Percentiles rank a stretch among this genome's conserved stretches.
phyloP scores from a whole-genome alignment of 2,329 filamentous ascomycete genomes.

The Basipetospora sp. region DNA sequence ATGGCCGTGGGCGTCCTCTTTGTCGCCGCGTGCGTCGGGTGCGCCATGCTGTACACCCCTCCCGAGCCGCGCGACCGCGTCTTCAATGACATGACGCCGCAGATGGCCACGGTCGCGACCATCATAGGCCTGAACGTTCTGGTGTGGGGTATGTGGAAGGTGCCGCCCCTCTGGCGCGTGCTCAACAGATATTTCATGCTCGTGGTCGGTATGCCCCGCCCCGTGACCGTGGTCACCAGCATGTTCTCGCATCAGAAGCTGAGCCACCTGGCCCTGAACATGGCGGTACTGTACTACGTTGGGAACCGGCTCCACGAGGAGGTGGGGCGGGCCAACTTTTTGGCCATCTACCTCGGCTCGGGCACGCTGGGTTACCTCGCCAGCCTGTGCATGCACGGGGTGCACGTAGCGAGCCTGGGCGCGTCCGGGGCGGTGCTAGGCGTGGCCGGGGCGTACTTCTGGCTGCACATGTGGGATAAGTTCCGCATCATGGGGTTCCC shows the following conservation, averaged over 20 bases:
- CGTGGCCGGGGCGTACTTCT: constrained; percentile 46
- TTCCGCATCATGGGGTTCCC: constrained; percentile 44
- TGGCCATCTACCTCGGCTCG: constrained; percentile 49
- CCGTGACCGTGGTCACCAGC: constrained; percentile 46
- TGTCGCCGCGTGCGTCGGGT: constrained; percentile 26
- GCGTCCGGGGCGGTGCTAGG: constrained; percentile 52
- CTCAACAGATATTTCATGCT: constrained; percentile 57
- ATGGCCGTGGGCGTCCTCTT: constrained; percentile 32
- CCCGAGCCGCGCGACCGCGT: constrained; percentile 26
- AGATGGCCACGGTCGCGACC: constrained; percentile 47
- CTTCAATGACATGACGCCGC: constrained; percentile 45
- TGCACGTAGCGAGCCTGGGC: constrained; percentile 43
- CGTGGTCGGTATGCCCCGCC: constrained; percentile 48
- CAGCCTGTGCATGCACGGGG: constrained; percentile 37
- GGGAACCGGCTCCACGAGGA: constrained; percentile 56
- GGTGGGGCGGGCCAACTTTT: constrained; percentile 51
- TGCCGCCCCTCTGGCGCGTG: constrained; percentile 48
- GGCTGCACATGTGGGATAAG: constrained; percentile 39
- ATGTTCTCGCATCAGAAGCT: constrained; percentile 54
- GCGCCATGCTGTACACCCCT: constrained; percentile 31
- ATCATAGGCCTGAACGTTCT: constrained; percentile 46
- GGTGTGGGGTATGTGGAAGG: constrained; percentile 44
- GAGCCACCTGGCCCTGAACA: constrained; percentile 49
- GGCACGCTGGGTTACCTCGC: constrained; percentile 44
- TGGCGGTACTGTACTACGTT: constrained; percentile 49